Evolutionary conservation across 164 flowering plant species (phyloP), one percentile per base, ranked within the genome.

Genomic region (Pachysandra terminalis): DNA sequence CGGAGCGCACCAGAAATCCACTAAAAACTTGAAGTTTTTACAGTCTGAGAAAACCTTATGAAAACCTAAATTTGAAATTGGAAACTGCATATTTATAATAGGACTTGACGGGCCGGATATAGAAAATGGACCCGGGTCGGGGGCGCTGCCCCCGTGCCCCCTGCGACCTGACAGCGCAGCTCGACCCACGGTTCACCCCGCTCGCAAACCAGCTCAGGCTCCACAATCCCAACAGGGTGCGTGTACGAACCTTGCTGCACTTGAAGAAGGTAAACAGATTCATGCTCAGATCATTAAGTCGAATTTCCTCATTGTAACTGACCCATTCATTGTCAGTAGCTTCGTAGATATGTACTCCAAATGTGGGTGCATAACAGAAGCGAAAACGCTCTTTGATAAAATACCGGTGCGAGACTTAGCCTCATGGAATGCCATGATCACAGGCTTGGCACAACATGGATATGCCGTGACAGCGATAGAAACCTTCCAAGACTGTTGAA

Each of bases 381-480:
- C 76, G 22, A 62, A 40, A 63, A 62, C 5, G 5, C 32, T 77
- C 23, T 77, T 77, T 70, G 71, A 77, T 41, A 67, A 73, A 60
- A 66, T 59, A 68, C 25, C 25, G 17, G 58, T 62, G 37, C 66
- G 66, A 26, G 80, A 77, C 63, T 27, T 77, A 45, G 74, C 72
- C n/a, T 55, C 69, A 7, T 73, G 77, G 80, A 77, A 77, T 73
- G 67, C 80, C 74, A 73, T 77, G 74, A 73, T 77, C 56, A 70
- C 63, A 0, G 73, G 68, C 59, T 62, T 77, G 40, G 80, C 71
- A 40, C 71, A 67, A 62, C 74, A 77, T 67, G 80, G 80, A 51
- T 32, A 25, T 35, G 66, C 71, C 28, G 58, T 58, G 53, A 41
- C 19, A 23, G 80, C 72, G 22, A 19, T 73, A 22, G 74, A 67